Percentiles rank a stretch among this genome's conserved stretches.
phyloP scores from a whole-genome alignment of 2,329 filamentous ascomycete genomes.

The Xylaria sp. region DNA sequence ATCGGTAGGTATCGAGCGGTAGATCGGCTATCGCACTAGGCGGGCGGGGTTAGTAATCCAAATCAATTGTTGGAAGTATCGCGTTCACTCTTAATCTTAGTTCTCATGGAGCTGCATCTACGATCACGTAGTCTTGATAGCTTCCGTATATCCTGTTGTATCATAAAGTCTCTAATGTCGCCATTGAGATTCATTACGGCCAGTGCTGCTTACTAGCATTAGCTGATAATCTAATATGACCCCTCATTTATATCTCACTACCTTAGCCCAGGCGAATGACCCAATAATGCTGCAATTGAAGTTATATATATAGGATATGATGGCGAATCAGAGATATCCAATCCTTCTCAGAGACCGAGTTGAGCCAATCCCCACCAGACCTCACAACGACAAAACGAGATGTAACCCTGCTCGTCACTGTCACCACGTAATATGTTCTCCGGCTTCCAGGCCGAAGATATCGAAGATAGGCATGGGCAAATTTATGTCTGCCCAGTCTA shows the following conservation, averaged over 20 bases:
- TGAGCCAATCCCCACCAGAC: neutral
- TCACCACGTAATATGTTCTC: conserved; percentile 28
- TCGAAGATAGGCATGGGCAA: conserved; percentile 21
- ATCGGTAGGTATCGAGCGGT: conserved; percentile 1
- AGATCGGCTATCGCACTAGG: neutral
- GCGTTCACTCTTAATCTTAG: neutral
- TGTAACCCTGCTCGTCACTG: too few relatives aligned
- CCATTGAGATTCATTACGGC: neutral
- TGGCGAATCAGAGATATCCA: neutral
- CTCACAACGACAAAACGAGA: neutral
- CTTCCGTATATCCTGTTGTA: neutral
- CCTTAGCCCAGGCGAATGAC: neutral
- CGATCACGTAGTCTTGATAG: neutral
- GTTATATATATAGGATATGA: neutral
- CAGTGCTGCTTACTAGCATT: neutral
- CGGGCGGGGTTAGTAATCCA: neutral
- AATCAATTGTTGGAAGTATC: neutral
- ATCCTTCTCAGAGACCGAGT: neutral
- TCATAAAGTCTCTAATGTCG: neutral
- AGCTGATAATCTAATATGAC: conserved; percentile 5
- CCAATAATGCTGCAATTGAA: neutral
- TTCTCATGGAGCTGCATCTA: neutral
- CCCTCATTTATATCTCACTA: neutral
- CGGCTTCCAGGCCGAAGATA: conserved; percentile 29
- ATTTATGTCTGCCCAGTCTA: conserved; percentile 30